Evolutionary conservation across 2,329 filamentous ascomycete genomes (phyloP).

Genomic region (Fusarium begoniae): DNA sequence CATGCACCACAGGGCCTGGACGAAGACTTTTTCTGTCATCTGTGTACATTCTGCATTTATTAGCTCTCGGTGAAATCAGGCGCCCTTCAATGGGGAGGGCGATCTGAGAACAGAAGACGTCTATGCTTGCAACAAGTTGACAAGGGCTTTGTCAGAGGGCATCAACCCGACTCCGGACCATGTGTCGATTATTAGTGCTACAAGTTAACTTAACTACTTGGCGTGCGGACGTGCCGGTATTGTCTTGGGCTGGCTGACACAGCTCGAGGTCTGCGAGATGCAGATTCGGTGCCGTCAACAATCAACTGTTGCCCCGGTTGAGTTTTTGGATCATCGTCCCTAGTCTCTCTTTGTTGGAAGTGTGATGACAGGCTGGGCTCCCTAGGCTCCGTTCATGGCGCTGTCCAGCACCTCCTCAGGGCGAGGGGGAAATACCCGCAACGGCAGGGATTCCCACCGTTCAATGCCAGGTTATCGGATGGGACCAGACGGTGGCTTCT

Average conservation of each 20-base stretch:
- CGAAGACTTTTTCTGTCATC: neutral
- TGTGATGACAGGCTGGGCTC: conserved; percentile 37
- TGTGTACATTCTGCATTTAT: neutral
- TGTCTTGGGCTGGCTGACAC: conserved; percentile 34
- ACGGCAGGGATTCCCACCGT: conserved; percentile 34
- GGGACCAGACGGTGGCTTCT: conserved; percentile 42
- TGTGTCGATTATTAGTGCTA: conserved; percentile 36
- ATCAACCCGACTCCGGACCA: conserved; percentile 22
- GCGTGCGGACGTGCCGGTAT: conserved; percentile 23
- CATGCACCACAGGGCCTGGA: conserved; percentile 21
- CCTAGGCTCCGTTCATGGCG: conserved; percentile 23
- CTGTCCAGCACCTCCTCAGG: conserved; percentile 18
- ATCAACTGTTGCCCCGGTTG: conserved; percentile 34
- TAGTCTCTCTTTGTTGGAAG: conserved; percentile 29
- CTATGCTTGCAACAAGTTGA: conserved; percentile 15
- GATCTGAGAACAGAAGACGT: conserved; percentile 6
- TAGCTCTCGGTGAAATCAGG: conserved; percentile 32
- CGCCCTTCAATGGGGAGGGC: conserved; percentile 3
- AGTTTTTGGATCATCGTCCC: conserved; percentile 39
- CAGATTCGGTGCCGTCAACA: conserved; percentile 31
- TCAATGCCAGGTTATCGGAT: conserved; percentile 41
- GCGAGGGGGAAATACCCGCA: conserved; percentile 34
- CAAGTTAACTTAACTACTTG: conserved; percentile 31
- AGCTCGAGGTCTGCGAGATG: conserved; percentile 31
- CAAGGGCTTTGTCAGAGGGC: conserved; percentile 20